Evolutionary conservation across 164 flowering plant genomes (phyloP).

Genomic region (Hamamelis virginiana): DNA sequence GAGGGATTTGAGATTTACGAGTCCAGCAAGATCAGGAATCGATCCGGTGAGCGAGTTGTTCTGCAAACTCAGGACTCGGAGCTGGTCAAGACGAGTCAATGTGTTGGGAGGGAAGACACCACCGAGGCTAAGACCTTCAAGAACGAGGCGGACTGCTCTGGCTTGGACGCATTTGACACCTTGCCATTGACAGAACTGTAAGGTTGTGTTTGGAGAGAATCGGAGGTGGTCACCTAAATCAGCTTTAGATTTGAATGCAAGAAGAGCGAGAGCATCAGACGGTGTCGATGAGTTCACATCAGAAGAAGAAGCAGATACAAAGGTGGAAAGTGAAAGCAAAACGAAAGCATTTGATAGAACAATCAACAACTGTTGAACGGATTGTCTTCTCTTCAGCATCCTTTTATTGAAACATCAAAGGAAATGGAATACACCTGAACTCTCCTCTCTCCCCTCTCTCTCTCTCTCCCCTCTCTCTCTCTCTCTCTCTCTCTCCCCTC

Average conservation of each 20-base stretch:
- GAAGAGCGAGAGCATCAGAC: slow-evolving; percentile 56
- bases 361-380: neutral
- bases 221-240: slow-evolving; percentile 45
- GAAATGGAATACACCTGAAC: neutral
- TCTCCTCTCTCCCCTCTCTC: neutral
- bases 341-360: neutral
- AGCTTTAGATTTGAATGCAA: slow-evolving; percentile 63
- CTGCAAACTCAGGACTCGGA: slow-evolving; percentile 72
- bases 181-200: slow-evolving; percentile 57
- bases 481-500: too few relatives aligned
- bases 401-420: neutral
- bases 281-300: slow-evolving; percentile 2
- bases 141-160: slow-evolving; percentile 50
- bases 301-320: neutral
- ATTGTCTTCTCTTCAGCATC: neutral
- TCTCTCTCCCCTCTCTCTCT: too few relatives aligned
- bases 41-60: slow-evolving; percentile 80
- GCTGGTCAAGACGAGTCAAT: slow-evolving; percentile 60
- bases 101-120: slow-evolving; percentile 57
- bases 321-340: slow-evolving; percentile 5
- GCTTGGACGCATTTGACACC: slow-evolving; percentile 57
- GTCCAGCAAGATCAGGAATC: slow-evolving; percentile 71
- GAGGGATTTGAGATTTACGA: slow-evolving; percentile 65
- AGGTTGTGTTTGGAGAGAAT: slow-evolving; percentile 29
- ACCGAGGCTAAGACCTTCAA: slow-evolving; percentile 41